Evolutionary conservation across 495 filamentous ascomycete species (phyloP).

Genomic region (Penicillium cosmopolitanum): DNA sequence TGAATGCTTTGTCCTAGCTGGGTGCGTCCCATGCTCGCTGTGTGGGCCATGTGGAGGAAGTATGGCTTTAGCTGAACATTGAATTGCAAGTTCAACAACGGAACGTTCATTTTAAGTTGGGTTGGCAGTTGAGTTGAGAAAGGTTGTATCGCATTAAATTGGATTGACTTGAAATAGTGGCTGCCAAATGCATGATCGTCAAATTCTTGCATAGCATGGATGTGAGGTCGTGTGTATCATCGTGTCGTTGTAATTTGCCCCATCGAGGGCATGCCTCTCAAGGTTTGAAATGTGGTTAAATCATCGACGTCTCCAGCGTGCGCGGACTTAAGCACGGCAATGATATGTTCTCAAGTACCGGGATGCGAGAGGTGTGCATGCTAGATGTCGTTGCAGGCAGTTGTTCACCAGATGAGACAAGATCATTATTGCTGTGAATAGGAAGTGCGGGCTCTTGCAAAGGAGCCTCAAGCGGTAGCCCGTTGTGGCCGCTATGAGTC

Average conservation of each 20-base stretch:
- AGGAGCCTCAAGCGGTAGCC: slow-evolving; percentile 29
- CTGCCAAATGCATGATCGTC: too few species aligned
- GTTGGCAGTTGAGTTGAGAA: too few species aligned
- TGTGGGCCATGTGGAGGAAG: too few species aligned
- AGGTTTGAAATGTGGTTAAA: slow-evolving; percentile 12
- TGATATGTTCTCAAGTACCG: slow-evolving; percentile 23
- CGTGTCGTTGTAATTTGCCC: not conserved
- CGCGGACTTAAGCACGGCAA: slow-evolving; percentile 28
- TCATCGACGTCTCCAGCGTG: slow-evolving; percentile 30
- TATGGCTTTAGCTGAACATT: too few species aligned
- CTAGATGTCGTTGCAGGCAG: not conserved
- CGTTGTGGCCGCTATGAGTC: slow-evolving; percentile 53
- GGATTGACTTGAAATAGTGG: too few species aligned
- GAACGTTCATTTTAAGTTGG: too few species aligned
- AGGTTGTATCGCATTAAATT: too few species aligned
- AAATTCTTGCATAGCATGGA: too few species aligned
- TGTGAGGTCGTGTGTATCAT: not conserved
- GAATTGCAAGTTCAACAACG: too few species aligned
- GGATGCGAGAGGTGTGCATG: slow-evolving; percentile 17
- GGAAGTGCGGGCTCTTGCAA: slow-evolving; percentile 9
- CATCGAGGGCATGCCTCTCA: too few species aligned
- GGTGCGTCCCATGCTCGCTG: too few species aligned
- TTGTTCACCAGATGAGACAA: slow-evolving; percentile 3
- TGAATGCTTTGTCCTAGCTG: too few species aligned
- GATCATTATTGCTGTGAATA: slow-evolving; percentile 5